Evolutionary conservation across 345 rosid genomes (phyloP).

Genomic region (Turritis glabra): DNA sequence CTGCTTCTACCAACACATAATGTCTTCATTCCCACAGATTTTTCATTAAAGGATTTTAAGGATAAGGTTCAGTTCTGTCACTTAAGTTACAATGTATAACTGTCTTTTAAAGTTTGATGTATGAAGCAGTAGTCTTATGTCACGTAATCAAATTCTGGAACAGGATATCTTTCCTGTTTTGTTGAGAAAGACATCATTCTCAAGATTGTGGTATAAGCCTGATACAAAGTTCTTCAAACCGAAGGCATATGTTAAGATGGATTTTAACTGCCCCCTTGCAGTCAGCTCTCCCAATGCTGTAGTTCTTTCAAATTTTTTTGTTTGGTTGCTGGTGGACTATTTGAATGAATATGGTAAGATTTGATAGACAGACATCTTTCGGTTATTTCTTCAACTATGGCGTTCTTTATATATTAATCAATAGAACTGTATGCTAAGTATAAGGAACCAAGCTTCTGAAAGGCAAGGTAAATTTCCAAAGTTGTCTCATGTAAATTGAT

Average conservation of each 20-base stretch:
- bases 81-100: background rate
- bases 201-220: conserved; percentile 79
- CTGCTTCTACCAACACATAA: conserved; percentile 68
- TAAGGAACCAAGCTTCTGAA: background rate
- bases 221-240: conserved; percentile 69
- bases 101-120: background rate
- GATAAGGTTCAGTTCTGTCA: conserved; percentile 55
- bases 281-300: conserved; percentile 63
- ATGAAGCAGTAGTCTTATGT: conserved; percentile 2
- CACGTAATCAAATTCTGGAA: conserved; percentile 14
- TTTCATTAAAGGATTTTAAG: conserved; percentile 56
- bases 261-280: conserved; percentile 72
- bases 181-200: conserved; percentile 59
- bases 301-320: conserved; percentile 61
- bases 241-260: conserved; percentile 69
- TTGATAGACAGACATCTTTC: background rate
- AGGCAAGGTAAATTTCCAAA: no score
- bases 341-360: conserved; percentile 84
- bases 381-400: background rate
- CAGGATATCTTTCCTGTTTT: conserved; percentile 65
- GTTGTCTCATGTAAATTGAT: background rate
- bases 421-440: conserved; percentile 1
- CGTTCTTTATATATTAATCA: background rate
- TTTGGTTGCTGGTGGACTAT: conserved; percentile 67
- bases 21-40: conserved; percentile 78